These are phyloP conservation scores for Candida pini DNA, from an alignment of 805 yeast species.

Conservation along the genomic window DNA sequence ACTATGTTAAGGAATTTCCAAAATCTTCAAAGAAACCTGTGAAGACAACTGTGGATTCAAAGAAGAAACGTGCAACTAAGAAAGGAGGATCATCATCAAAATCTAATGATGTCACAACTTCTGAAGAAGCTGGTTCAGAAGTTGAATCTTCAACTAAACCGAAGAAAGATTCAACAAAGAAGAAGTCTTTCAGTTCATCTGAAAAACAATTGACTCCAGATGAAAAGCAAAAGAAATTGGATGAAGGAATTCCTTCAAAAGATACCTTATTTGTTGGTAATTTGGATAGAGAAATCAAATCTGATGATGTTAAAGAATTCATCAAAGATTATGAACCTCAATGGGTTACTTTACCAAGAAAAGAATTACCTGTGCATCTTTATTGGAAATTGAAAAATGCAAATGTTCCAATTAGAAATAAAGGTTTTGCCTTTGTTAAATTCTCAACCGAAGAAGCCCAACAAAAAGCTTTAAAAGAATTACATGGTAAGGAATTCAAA, in stretches of 20 bases:
- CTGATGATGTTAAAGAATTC: constrained; percentile 38
- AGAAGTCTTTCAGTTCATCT: constrained; percentile 4
- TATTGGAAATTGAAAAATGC: constrained; percentile 38
- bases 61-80: background rate
- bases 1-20: constrained; percentile 40
- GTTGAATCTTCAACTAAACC: constrained; percentile 6
- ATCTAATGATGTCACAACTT: no score
- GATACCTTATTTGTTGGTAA: constrained; percentile 60
- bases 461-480: constrained; percentile 48
- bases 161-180: constrained; percentile 10
- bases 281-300: constrained; percentile 46
- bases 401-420: constrained; percentile 44
- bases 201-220: constrained; percentile 11
- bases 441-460: constrained; percentile 43
- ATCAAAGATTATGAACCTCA: constrained; percentile 46
- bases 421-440: constrained; percentile 62
- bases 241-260: constrained; percentile 48
- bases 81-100: constrained; percentile 3
- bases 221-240: constrained; percentile 28
- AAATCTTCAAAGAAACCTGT: constrained; percentile 13
- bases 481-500: constrained; percentile 58
- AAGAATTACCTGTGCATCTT: constrained; percentile 38
- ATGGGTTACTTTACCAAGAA: constrained; percentile 56
- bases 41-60: constrained; percentile 12
- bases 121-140: constrained; percentile 7